Base-by-base conservation (phyloP, 306 rosid genomes). In the Lupinus albus region DNA sequence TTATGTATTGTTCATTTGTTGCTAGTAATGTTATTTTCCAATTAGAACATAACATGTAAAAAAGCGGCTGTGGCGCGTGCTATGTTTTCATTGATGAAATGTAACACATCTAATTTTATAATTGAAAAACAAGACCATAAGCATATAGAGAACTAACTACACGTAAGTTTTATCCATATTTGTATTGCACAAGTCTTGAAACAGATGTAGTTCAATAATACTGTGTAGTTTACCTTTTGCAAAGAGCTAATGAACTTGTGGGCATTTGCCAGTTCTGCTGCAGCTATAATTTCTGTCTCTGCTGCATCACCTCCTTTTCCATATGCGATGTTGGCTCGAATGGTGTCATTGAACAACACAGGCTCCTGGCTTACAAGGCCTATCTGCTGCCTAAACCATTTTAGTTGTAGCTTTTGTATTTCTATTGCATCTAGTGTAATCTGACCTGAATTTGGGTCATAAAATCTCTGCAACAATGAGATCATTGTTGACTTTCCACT, bases 331-430 rank as follows among this genome's bases (percentile, higher is more conserved):
- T 89, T 89, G 76, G 89, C 75, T 35, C 89, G 77, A 32, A 89
- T 85, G n/a, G 93, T 89, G 78, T 87, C 91, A 49, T 89, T 89
- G 41, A 87, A 87, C 18, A 89, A 51, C 52, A 87, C 60, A 1
- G 96, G 96, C 70, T 89, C 96, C 68, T 89, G 96, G 79, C 87
- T 89, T 20, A 89, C 96, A 6, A 89, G 73, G 0, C 96, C 91
- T 87, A 89, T 83, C 62, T 87, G 91, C 51, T 83, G 85, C 78
- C 96, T 87, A 51, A 83, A 78, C 96, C 96, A 89, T 61, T 75
- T 85, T 35, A 89, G 67, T 21, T 89, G 84, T 6, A 89, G 78
- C 72, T 75, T 87, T 35, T 72, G 81, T 42, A 89, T 71, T 58
- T 87, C 80, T 5, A 67, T 77, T 66, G 89, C 89, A 71, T 89